Base-by-base conservation (phyloP, 495 filamentous ascomycete species). In the Daldinia decipiens region DNA sequence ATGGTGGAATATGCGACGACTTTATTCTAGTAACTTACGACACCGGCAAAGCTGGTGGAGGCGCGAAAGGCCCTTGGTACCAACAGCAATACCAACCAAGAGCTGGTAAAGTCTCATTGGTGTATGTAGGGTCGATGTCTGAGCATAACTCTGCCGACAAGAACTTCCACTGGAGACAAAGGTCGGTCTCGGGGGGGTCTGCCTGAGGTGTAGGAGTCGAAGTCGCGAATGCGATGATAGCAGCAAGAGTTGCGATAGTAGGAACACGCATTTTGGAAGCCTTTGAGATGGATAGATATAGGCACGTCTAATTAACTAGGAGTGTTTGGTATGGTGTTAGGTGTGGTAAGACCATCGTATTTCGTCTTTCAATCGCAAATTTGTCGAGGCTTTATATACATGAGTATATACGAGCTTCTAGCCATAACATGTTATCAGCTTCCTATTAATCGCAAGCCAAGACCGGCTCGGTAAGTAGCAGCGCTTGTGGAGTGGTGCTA, bases 11-110 rank as follows among this genome's bases (percentile, higher is more conserved):
- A 24, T 26, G 0, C 17, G 1, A 34, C 0, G 26, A n/a, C 32
- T 34, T 12, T 12, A 36, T 13, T 36, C 12, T 4, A 9, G 15
- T 15, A 34, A 73, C 70, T 62, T 55, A 73, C 70, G 70, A 73
- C 2, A 55, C 45, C 3, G 70, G 61, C 1, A 53, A 26, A 1
- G 70, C 70, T 3, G 70, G 70, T 8, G 70, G 70, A 12, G 70
- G 70, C 0, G 43, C 31, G n/a, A 70, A 70, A 0, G 70, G 70
- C 9, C 61, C 70, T n/a, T 73, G 70, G 34, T 59, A 56, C 70
- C 70, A 73, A 56, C 70, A 73, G 43, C 70, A 73, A 38, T 69
- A 73, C 70, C 70, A 73, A 27, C 70, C 70, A 12, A 50, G 12
- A 5, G 6, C 43, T 9, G 70, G 57, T n/a, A 73, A 43, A 19